Base-by-base conservation (phyloP, 2,329 filamentous ascomycete species). In the Ceratocystiopsis brevicomis region DNA sequence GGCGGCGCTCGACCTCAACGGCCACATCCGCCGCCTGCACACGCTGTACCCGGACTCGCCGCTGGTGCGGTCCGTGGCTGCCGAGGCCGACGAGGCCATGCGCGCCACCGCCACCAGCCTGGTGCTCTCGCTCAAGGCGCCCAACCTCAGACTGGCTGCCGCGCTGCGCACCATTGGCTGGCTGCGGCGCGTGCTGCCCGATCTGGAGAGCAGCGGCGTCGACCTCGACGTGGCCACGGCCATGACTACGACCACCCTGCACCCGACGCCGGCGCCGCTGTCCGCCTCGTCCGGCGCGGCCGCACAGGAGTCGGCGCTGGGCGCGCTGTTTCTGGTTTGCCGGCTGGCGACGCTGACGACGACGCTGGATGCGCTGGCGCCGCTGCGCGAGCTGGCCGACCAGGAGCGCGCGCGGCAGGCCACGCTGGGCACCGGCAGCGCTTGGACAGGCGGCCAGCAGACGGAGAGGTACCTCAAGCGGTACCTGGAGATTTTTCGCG, bases 401-500 rank as follows among this genome's bases (percentile, higher is more conserved):
- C 83, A 93, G 54, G 88, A 95, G 59, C 77, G 59, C 41, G 55
- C 59, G 39, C 67, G 64, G 14, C 64, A 69, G 47, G 38, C 34
- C 19, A 39, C 66, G 33, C 55, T 59, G 14, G 54, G 58, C 6
- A 56, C 57, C 18, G 59, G 60, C 10, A 58, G 58, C 37, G 56
- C 60, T 34, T 81, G 71, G 72, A 74, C 71, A 3, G 75, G 75
- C 1, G 88, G 88, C 0, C 86, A 93, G 54, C 90, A 96, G 58
- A 95, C 87, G 1, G 90, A 96, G 59, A 73, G 86, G 42, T 98
- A 86, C 54, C 64, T 98, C 38, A 98, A 96, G 59, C 74, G 87
- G 40, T 98, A 93, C 59, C 83, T 98, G 53, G 90, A 98, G 57
- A 86, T 98, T 25, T 96, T 96, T 58, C 81, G 90, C 42, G 90